Conservation (phyloP, 495 filamentous ascomycete genomes). For the Amphirosellinia nigrospora region DNA sequence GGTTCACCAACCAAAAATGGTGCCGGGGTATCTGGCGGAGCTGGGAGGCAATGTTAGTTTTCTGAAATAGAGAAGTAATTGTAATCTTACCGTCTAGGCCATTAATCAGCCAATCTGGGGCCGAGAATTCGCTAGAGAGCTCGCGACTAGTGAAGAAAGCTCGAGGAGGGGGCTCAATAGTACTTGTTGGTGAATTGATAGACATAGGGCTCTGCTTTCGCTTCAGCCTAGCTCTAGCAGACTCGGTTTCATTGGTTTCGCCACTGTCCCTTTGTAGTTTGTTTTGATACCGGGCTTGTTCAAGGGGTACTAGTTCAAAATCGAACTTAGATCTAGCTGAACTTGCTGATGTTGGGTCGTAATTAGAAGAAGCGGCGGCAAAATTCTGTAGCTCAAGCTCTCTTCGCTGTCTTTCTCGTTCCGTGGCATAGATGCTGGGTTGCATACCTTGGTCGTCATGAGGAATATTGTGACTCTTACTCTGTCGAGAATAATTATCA, state of each 20-base stretch:
- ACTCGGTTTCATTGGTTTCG: conserved; percentile 30
- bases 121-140: conserved; percentile 30
- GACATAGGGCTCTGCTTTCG: neutral
- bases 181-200: neutral
- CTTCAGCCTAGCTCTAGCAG: conserved; percentile 10
- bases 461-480: neutral
- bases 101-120: neutral
- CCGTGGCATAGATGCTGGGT: conserved; percentile 14
- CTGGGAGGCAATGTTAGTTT: neutral
- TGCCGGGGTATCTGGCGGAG: neutral
- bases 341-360: neutral
- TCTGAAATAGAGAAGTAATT: neutral
- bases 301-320: conserved; percentile 35
- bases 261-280: conserved; percentile 33
- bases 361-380: conserved; percentile 4
- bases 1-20: neutral
- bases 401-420: neutral
- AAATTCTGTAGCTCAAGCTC: conserved; percentile 4
- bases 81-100: conserved; percentile 5
- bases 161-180: conserved; percentile 4
- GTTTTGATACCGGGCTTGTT: conserved; percentile 27
- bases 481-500: neutral
- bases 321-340: conserved; percentile 33
- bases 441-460: neutral
- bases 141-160: conserved; percentile 15